These are phyloP conservation scores for Eimeria praecox DNA, from an alignment of 169 alveolate genomes.

Conservation along the genomic window DNA sequence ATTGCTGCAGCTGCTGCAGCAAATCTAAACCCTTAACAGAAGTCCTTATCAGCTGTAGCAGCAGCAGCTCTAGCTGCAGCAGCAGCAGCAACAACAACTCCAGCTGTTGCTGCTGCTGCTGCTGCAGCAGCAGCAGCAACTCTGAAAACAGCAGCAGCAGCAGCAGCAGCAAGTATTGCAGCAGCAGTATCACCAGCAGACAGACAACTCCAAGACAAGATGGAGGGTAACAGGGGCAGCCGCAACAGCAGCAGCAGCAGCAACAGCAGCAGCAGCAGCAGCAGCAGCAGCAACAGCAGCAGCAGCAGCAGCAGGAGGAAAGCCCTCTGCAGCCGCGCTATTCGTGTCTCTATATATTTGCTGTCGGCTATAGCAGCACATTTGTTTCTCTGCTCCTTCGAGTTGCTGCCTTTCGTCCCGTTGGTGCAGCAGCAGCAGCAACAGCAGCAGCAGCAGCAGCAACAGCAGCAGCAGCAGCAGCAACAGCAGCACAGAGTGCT, in stretches of 20 bases:
- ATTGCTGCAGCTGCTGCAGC: background rate
- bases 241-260: background rate
- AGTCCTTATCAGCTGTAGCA: background rate
- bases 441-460: constrained; percentile 6
- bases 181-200: background rate
- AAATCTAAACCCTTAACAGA: no score
- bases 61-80: background rate
- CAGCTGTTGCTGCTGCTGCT: constrained; percentile 21
- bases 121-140: constrained; percentile 2
- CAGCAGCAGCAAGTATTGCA: constrained; percentile 40
- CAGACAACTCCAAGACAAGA: background rate
- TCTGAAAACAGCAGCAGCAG: background rate
- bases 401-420: constrained; percentile 39
- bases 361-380: constrained; percentile 10
- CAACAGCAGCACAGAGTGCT: background rate
- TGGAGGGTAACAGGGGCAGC: background rate
- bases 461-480: background rate
- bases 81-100: background rate
- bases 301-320: constrained; percentile 17
- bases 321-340: background rate
- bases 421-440: background rate
- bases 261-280: background rate
- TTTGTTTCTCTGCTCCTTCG: constrained; percentile 37
- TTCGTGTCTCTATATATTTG: background rate
- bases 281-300: constrained; percentile 12